A percentile compares a stretch with the other conserved stretches of the same genome.
phyloP scores from a whole-genome alignment of 768 basidiomycete species.

The Butyriboletus loyo region DNA sequence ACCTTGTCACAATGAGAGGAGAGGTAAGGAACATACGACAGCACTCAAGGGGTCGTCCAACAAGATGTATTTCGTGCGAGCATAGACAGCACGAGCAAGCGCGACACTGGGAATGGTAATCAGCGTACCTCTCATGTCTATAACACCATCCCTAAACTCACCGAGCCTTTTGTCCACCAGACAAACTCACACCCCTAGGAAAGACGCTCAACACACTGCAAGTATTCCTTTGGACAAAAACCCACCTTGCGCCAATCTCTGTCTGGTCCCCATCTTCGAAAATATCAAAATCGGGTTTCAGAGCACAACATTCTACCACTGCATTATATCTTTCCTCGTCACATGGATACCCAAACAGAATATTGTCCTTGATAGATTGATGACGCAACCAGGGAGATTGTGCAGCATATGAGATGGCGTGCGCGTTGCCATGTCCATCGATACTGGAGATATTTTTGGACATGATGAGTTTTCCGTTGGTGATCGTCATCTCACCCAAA shows the following conservation, averaged over 20 bases:
- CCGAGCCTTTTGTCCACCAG: slow-evolving; percentile 83
- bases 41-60: slow-evolving; percentile 82
- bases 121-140: background rate
- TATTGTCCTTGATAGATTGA: slow-evolving; percentile 76
- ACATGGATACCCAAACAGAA: slow-evolving; percentile 68
- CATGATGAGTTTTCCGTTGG: slow-evolving; percentile 36
- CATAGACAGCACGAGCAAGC: slow-evolving; percentile 79
- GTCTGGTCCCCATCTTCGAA: slow-evolving; percentile 85
- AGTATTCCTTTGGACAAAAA: background rate
- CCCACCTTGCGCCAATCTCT: slow-evolving; percentile 71
- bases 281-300: slow-evolving; percentile 76
- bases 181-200: slow-evolving; percentile 64
- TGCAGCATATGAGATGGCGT: slow-evolving; percentile 66
- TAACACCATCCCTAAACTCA: slow-evolving; percentile 25
- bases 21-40: slow-evolving; percentile 49
- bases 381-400: slow-evolving; percentile 72
- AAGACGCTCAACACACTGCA: background rate
- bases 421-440: slow-evolving; percentile 59
- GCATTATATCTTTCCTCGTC: slow-evolving; percentile 71
- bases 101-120: slow-evolving; percentile 53
- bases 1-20: background rate
- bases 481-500: slow-evolving; percentile 39
- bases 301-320: slow-evolving; percentile 82
- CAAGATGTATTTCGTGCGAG: slow-evolving; percentile 64
- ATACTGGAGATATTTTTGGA: slow-evolving; percentile 50